Conservation (phyloP, 2,329 filamentous ascomycete genomes). For the Trichoderma endophyticum region DNA sequence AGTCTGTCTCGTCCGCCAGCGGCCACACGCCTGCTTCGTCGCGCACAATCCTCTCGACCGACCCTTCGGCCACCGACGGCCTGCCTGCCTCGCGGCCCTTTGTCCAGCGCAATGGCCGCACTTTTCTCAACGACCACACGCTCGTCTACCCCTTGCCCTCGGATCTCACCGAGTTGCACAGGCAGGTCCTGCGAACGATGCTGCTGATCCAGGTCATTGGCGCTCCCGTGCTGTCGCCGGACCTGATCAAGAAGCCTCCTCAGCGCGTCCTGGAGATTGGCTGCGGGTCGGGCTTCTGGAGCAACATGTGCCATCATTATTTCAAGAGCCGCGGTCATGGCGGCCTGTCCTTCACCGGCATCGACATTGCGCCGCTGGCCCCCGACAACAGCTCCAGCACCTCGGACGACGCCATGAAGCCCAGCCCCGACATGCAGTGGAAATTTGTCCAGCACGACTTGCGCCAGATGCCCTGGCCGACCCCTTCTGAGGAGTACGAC, state of each 20-base stretch:
- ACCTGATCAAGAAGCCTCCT: constrained; percentile 64
- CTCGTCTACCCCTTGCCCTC: constrained; percentile 81
- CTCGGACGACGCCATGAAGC: constrained; percentile 43
- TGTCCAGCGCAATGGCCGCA: constrained; percentile 71
- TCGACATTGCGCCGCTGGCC: constrained; percentile 75
- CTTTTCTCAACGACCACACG: constrained; percentile 72
- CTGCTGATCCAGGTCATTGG: constrained; percentile 79
- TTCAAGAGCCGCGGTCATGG: constrained; percentile 66
- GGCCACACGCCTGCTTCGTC: constrained; percentile 41
- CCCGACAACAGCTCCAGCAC: constrained; percentile 34
- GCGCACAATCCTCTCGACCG: constrained; percentile 48
- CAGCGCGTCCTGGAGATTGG: constrained; percentile 78
- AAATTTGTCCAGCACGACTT: constrained; percentile 85
- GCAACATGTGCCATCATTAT: constrained; percentile 79
- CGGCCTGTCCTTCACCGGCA: constrained; percentile 72
- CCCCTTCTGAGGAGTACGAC: constrained; percentile 77
- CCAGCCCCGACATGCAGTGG: constrained; percentile 76
- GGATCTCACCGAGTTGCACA: constrained; percentile 82
- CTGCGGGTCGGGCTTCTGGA: constrained; percentile 89
- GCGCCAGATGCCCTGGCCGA: constrained; percentile 70
- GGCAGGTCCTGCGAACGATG: constrained; percentile 80
- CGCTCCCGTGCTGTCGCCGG: constrained; percentile 70
- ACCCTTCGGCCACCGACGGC: constrained; percentile 45
- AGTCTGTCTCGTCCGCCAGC: constrained; percentile 47
- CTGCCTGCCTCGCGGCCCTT: constrained; percentile 50